phyloP scores from a whole-genome alignment of 176 grass and related monocot species.

The Carex scoparia region DNA sequence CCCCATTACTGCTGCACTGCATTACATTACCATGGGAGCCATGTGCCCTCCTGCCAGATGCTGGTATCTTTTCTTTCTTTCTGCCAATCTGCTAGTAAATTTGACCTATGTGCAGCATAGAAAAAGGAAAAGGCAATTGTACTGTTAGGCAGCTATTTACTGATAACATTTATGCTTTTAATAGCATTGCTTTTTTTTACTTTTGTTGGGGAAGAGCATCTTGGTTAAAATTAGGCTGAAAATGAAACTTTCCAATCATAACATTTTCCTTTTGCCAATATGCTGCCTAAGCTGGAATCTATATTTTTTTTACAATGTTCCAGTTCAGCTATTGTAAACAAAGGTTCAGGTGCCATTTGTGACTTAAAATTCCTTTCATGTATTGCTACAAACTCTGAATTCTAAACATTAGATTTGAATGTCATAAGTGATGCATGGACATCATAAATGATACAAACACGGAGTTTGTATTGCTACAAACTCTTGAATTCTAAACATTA shows the following conservation, averaged over 20 bases:
- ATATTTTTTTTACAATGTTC: neutral
- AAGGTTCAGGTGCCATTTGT: neutral
- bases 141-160: neutral
- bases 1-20: neutral
- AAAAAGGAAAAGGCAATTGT: neutral
- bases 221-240: neutral
- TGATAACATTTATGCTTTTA: neutral
- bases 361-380: neutral
- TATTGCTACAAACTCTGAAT: neutral
- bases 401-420: neutral
- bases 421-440: neutral
- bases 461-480: too few relatives aligned
- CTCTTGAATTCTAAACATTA: neutral
- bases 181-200: neutral
- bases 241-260: neutral
- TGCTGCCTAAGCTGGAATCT: neutral
- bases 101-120: neutral
- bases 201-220: neutral
- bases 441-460: too few relatives aligned
- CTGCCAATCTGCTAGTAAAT: neutral
- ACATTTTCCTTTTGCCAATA: neutral
- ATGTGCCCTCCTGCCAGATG: conserved; percentile 5
- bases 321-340: neutral
- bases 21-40: neutral
- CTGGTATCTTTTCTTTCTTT: conserved; percentile 2